Conservation (phyloP, 2,329 filamentous ascomycete genomes). For the Colletotrichum horii region DNA sequence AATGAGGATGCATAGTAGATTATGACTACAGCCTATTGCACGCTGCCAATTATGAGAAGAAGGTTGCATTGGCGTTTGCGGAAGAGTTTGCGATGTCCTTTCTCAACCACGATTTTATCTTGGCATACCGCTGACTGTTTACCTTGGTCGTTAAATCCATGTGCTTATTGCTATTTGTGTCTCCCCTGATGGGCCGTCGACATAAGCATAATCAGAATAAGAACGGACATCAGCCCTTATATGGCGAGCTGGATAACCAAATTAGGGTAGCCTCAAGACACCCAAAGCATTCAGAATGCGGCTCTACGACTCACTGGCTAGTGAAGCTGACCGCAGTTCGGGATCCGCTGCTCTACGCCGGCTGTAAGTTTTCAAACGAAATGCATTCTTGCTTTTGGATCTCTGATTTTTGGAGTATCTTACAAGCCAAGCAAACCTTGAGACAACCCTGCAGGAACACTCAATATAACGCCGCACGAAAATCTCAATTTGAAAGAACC, state of each 20-base stretch:
- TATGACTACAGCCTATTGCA: neutral
- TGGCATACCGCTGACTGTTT: neutral
- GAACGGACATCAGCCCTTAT: no score
- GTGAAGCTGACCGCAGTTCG: no score
- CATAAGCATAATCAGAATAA: no score
- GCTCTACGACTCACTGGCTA: no score
- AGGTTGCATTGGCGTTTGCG: neutral
- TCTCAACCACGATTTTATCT: rapidly evolving
- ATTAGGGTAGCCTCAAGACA: no score
- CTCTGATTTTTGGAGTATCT: neutral
- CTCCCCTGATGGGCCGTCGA: no score
- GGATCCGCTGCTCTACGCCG: neutral
- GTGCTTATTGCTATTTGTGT: no score
- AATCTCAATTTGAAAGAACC: neutral
- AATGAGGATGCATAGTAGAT: neutral
- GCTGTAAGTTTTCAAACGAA: neutral
- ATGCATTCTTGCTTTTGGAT: neutral
- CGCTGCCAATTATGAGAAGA: neutral
- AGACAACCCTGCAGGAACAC: neutral
- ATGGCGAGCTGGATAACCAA: no score
- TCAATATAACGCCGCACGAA: neutral
- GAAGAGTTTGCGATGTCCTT: neutral
- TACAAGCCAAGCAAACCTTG: neutral
- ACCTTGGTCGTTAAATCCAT: no score
- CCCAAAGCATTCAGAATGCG: no score